Evolutionary conservation across 805 yeast genomes (phyloP).

Genomic region (Candida railenensis): DNA sequence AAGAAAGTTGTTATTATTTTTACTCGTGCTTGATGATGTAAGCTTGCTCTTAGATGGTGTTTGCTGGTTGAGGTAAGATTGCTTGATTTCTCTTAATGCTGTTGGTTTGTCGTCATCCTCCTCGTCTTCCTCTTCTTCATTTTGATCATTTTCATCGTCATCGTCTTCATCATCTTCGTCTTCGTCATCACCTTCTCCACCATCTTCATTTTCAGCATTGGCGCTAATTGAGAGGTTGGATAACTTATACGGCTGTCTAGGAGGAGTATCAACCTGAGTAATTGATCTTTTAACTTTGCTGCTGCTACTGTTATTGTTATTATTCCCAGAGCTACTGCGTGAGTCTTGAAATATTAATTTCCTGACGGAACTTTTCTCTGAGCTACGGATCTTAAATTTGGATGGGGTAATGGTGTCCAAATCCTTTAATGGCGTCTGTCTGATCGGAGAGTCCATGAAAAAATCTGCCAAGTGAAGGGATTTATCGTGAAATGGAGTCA

Average conservation of each 20-base stretch:
- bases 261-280: conserved; percentile 38
- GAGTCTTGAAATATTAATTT: conserved; percentile 24
- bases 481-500: conserved; percentile 45
- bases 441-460: conserved; percentile 44
- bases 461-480: conserved; percentile 41
- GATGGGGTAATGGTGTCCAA: conserved; percentile 42
- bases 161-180: conserved; percentile 15
- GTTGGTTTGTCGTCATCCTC: conserved; percentile 9
- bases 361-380: conserved; percentile 13
- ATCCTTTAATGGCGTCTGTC: conserved; percentile 33
- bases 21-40: not conserved
- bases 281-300: conserved; percentile 31
- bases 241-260: conserved; percentile 31
- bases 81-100: conserved; percentile 4
- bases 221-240: conserved; percentile 17
- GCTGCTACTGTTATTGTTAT: not conserved
- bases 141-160: conserved; percentile 10
- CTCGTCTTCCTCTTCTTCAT: conserved; percentile 18
- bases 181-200: conserved; percentile 11
- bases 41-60: conserved; percentile 4
- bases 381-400: conserved; percentile 26
- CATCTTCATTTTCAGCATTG: conserved; percentile 12
- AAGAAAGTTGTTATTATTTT: conserved; percentile 14
- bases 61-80: conserved; percentile 1
- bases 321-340: not conserved